Evolutionary conservation across 1,139 yeast genomes (phyloP), one percentile per base, ranked within the genome.

Genomic region (Chernovozyma sophiae-reginae): DNA sequence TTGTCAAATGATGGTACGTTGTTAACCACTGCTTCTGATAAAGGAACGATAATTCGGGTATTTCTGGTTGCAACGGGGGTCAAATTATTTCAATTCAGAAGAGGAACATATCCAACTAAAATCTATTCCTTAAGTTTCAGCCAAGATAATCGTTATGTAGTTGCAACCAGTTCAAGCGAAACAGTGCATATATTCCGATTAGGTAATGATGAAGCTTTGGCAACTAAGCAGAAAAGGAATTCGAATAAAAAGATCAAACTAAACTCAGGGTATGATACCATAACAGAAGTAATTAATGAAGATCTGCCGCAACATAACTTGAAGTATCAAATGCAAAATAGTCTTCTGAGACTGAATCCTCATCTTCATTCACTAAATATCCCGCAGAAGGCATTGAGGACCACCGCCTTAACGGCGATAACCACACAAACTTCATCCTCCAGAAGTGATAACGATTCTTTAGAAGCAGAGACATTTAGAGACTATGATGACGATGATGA

Each of bases 51-150:
- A 32, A 79, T 92, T 2, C 68, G 98, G 40, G 86, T 92, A 2
- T 92, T 92, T 52, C 72, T 82, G n/a, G 87, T 87, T 1, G 84
- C 82, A 20, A 76, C 86, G 0, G 97, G 97, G 0, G 72, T 78
- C 16, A 86, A 90, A 52, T 62, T 90, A 35, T 87, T 79, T 53
- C 97, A 92, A 58, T 92, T 92, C 59, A 72, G 98, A 48, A 73
- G 97, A 53, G 98, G 98, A 1, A 86, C 97, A 1, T 90, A 90
- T 55, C 95, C 96, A 3, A 84, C 97, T 5, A 81, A 74, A 51
- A 87, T 92, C n/a, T 84, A 81, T 53, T 82, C 95, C 2, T 70
- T 92, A 45, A 76, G 81, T 25, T 92, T 92, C 61, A 84, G 94
- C 49, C 72, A 74, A 25, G 86, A 86, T 47, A 83, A 89, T 46